Percentiles rank a stretch among this genome's conserved stretches.
Conservation (phyloP, 31 red algal species). For the Asparagopsis taxiformis region DNA sequence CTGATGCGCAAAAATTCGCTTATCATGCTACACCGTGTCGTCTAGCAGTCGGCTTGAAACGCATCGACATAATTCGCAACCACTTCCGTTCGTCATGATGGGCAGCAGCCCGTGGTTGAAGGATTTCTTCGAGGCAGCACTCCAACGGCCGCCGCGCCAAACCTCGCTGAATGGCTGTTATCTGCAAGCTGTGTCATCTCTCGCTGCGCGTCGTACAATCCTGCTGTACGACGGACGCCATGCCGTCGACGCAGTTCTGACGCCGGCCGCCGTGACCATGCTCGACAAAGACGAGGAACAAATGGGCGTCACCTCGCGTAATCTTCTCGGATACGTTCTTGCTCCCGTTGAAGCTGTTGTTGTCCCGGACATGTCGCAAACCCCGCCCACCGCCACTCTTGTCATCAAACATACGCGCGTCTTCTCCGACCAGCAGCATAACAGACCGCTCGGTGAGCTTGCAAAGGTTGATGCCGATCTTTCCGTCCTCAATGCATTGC, state of each 20-base stretch:
- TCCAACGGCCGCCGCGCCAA: neutral
- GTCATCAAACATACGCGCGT: conserved; percentile 14
- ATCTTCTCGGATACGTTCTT: conserved; percentile 39
- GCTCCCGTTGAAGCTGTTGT: conserved; percentile 24
- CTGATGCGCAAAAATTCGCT: too few relatives aligned
- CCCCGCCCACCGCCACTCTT: conserved; percentile 26
- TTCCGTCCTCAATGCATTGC: conserved; percentile 10
- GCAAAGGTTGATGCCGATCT: conserved; percentile 16
- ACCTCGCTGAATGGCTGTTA: conserved; percentile 2
- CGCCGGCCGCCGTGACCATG: conserved; percentile 16
- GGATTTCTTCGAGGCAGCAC: neutral
- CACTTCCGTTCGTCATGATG: neutral
- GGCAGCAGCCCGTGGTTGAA: neutral
- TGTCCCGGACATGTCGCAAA: conserved; percentile 22
- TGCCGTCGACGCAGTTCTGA: conserved; percentile 37
- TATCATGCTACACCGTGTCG: too few relatives aligned
- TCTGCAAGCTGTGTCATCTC: neutral
- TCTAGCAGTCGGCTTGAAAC: too few relatives aligned
- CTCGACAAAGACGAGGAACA: conserved; percentile 44
- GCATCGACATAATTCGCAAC: too few relatives aligned
- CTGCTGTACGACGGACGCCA: conserved; percentile 37
- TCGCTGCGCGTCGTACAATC: conserved; percentile 31
- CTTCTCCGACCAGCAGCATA: conserved; percentile 14
- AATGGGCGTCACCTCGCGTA: conserved; percentile 47
- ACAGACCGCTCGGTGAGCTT: conserved; percentile 4